These are phyloP conservation scores for Boletus eberwhitei DNA, from an alignment of 768 basidiomycete species.

Conservation along the genomic window DNA sequence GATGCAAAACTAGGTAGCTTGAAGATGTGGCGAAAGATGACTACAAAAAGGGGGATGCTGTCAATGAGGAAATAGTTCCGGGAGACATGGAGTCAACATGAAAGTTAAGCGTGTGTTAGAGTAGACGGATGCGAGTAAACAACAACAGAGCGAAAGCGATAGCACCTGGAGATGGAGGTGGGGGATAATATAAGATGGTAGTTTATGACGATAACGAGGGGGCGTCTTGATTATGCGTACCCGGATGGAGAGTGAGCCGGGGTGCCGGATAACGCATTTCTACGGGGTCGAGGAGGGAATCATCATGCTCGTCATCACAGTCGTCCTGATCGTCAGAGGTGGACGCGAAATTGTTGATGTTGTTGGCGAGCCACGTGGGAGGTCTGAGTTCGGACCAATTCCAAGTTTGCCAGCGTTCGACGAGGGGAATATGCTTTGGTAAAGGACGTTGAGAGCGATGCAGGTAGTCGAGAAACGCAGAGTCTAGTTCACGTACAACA, in stretches of 20 bases:
- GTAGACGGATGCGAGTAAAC: constrained; percentile 22
- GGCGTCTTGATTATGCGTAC: constrained; percentile 13
- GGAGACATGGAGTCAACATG: constrained; percentile 8
- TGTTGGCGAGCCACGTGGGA: constrained; percentile 25
- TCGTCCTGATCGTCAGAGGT: constrained; percentile 22
- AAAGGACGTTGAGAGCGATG: constrained; percentile 23
- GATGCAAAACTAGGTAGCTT: constrained; percentile 19
- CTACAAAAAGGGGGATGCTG: constrained; percentile 26
- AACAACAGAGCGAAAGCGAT: constrained; percentile 18
- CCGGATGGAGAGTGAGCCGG: constrained; percentile 10
- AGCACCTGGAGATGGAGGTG: constrained; percentile 9
- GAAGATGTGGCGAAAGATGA: constrained; percentile 15
- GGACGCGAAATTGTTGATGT: neutral
- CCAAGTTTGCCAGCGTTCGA: constrained; percentile 34
- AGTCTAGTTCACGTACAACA: constrained; percentile 26
- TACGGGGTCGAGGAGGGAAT: constrained; percentile 11
- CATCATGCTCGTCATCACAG: constrained; percentile 25
- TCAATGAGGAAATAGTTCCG: constrained; percentile 18
- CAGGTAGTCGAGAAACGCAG: constrained; percentile 22
- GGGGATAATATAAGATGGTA: constrained; percentile 6
- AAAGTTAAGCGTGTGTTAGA: constrained; percentile 23
- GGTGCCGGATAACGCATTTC: constrained; percentile 13
- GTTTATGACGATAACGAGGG: constrained; percentile 17
- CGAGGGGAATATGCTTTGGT: constrained; percentile 22
- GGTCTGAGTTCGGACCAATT: constrained; percentile 32